Conservation (phyloP, 345 rosid species). For the Leavenworthia alabamica region DNA sequence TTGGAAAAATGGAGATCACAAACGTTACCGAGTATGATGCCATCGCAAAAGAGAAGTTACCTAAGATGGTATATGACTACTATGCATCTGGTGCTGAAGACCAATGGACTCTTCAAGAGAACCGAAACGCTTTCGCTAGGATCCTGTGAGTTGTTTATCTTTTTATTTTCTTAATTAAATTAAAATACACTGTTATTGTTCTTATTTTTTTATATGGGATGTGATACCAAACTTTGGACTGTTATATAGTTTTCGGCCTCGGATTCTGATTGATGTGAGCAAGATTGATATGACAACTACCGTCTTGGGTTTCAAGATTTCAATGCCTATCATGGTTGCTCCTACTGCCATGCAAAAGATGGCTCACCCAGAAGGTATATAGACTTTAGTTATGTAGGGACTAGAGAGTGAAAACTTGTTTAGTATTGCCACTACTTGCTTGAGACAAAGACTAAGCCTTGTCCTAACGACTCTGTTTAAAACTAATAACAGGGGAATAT, state of each 20-base stretch:
- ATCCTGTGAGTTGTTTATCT: conserved; percentile 48
- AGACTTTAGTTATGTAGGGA: background rate
- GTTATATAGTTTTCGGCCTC: conserved; percentile 59
- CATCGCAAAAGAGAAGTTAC: conserved; percentile 62
- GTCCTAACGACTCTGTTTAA: background rate
- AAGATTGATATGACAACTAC: conserved; percentile 68
- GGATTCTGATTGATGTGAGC: conserved; percentile 77
- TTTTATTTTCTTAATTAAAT: background rate
- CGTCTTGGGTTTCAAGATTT: conserved; percentile 73
- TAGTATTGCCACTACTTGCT: background rate
- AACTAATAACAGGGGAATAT: conserved; percentile 61
- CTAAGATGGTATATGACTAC: conserved; percentile 77
- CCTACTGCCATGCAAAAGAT: conserved; percentile 88
- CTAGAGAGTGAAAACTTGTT: background rate
- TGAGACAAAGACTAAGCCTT: background rate
- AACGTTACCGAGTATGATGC: conserved; percentile 66
- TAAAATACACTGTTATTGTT: background rate
- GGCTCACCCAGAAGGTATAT: conserved; percentile 90
- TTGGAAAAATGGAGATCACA: conserved; percentile 57
- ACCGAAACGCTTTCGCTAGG: conserved; percentile 59
- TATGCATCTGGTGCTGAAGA: conserved; percentile 82
- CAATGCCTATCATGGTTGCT: conserved; percentile 93
- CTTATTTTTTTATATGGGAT: background rate
- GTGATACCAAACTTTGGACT: conserved; percentile 10
- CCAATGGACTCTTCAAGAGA: conserved; percentile 68